Base-by-base conservation (phyloP, 2,329 filamentous ascomycete genomes). In the Tolypocladium album region DNA sequence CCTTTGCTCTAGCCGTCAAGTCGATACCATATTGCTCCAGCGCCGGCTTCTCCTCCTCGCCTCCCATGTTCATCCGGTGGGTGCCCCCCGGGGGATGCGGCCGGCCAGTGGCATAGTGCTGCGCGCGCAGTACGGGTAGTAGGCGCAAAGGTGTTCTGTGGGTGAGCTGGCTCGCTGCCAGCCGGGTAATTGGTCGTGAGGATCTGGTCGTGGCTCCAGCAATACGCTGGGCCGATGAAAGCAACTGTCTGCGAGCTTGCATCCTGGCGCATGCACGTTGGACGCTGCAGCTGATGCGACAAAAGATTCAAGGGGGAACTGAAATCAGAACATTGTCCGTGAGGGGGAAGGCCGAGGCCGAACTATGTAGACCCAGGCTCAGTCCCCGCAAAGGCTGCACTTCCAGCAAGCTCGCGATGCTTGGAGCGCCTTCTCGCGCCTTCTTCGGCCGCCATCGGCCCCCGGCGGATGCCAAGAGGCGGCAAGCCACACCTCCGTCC, bases 1-100 rank as follows among this genome's bases (percentile, higher is more conserved):
- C 88, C 71, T 83, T 89, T 24, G 94, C 94, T 67, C 84, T 85
- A 15, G 85, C 89, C 1, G 94, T 97, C 58, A 99, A 79, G 71
- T 99, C 93, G 62, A 97, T 81, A 61, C 94, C 94, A 69, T 87
- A 99, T 72, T 96, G 85, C 73, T 97, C 93, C 58, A 97, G 77
- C 0, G 94, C 92, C 2, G 92, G 80, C 75, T 97, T 96, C 74
- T 97, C 80, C 53, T 83, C 81, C 66, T 83, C 83, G 36, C 79
- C 88, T 59, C 90, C 84, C 71, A 97, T 76, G 71, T 97, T 87
- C 92, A 97, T 97, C 64, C 88, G 89, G 75, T 97, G 91, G 1
- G 92, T 97, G 60, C 92, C 92, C 57, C 93, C 93, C 0, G 93
- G 92, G 1, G 92, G 92, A 65, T 94, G 90, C 63, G 92, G 90